Base-by-base conservation (phyloP, 78 protist species). In the Pigoraptor vietnamica region DNA sequence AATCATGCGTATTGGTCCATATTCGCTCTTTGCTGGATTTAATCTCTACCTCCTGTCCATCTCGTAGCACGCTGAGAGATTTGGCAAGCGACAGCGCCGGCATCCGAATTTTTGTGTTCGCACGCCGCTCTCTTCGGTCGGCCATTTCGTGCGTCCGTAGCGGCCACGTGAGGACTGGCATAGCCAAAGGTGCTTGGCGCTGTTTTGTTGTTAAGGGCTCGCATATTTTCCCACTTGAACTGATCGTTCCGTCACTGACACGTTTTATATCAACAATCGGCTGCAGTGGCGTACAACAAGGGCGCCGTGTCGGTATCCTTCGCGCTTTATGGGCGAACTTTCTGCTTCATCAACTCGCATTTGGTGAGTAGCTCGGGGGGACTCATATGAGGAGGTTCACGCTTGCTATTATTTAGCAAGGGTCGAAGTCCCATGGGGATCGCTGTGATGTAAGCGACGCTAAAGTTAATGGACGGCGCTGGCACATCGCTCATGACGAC, bases 271-370 rank as follows among this genome's bases (percentile, higher is more conserved):
- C n/a, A n/a, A n/a, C n/a, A n/a, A n/a, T n/a, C n/a, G n/a, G n/a
- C 14, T 48, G 97, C 95, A 34, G 92, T 96, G 93, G 89, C 95
- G 94, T 97, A 96, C 32, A 98, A 98, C 94, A 98, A 98, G 86
- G 99, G 98, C 40, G 98, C 96, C 39, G 97, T 97, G 19, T 96
- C 96, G 0, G 89, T 94, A 32, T 6, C 96, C 24, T 94, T 97
- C 87, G 33, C 92, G 36, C 83, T 97, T 34, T 87, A 93, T 91
- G 93, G 90, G 39, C 94, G 96, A 1, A 81, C 93, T 29, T 35
- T 97, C 23, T 94, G 97, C 90, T 96, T 96, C 21, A 87, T 96
- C 21, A 97, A 93, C 82, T 39, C 97, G 34, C 98, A 97, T 92
- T 67, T 98, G 14, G 84, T 48, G 67, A 14, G 67, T 48, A 14